These are phyloP conservation scores for Intubia oerlemansii DNA, from an alignment of 2,329 filamentous ascomycete species.

Conservation along the genomic window DNA sequence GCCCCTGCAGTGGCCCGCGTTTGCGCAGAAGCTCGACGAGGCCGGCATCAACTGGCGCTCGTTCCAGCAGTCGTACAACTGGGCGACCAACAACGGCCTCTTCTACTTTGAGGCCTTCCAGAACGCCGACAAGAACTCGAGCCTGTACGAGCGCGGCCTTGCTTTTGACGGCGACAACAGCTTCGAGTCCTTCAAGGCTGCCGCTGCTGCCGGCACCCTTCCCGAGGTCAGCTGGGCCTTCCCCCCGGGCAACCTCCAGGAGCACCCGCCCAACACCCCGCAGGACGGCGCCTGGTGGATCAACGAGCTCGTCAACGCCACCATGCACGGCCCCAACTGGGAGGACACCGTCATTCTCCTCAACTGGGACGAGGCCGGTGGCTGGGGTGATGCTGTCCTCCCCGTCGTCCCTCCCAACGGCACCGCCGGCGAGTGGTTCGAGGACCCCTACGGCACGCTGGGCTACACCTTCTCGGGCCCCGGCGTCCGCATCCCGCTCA, in stretches of 20 bases:
- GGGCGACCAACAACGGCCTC: constrained; percentile 31
- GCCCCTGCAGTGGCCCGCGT: constrained; percentile 30
- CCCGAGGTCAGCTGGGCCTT: constrained; percentile 30
- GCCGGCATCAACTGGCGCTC: constrained; percentile 27
- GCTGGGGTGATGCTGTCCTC: constrained; percentile 31
- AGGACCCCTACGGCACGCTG: constrained; percentile 19
- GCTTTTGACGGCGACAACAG: constrained; percentile 18
- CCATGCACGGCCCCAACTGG: constrained; percentile 24
- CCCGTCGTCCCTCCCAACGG: constrained; percentile 25
- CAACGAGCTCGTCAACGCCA: constrained; percentile 27
- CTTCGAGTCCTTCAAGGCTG: constrained; percentile 25
- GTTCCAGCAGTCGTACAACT: constrained; percentile 23
- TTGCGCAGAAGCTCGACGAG: constrained; percentile 24
- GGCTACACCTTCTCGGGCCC: constrained; percentile 16
- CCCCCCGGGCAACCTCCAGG: constrained; percentile 26
- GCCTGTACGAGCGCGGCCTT: constrained; percentile 23
- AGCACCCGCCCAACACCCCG: constrained; percentile 29
- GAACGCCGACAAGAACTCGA: constrained; percentile 17
- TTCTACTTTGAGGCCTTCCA: constrained; percentile 32
- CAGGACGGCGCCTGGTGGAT: constrained; percentile 33
- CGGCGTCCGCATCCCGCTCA: constrained; percentile 29
- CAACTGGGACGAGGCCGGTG: constrained; percentile 30
- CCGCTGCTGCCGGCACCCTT: constrained; percentile 26
- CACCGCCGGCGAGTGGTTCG: constrained; percentile 28
- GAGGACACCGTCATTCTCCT: constrained; percentile 26